These are phyloP conservation scores for Claviceps cyperi DNA, from an alignment of 2,329 filamentous ascomycete species.

Conservation along the genomic window DNA sequence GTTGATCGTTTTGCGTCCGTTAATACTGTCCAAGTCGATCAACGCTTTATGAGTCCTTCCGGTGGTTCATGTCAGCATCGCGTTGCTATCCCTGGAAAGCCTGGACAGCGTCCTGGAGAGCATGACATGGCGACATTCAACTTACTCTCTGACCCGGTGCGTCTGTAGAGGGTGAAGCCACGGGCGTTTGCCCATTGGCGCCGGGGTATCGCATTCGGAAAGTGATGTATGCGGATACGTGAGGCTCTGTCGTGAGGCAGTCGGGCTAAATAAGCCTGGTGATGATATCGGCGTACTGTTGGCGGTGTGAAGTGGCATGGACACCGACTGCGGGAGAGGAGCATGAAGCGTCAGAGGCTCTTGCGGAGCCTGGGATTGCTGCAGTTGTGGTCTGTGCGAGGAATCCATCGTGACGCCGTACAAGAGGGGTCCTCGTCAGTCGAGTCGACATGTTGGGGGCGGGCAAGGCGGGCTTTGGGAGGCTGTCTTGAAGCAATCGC, in stretches of 20 bases:
- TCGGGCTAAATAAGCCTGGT: constrained; percentile 45
- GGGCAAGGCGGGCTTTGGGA: constrained; percentile 4
- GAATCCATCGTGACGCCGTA: constrained; percentile 8
- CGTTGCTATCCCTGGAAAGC: constrained; percentile 2
- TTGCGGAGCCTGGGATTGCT: neutral
- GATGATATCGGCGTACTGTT: constrained; percentile 46
- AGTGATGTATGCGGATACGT: constrained; percentile 25
- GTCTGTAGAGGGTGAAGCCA: constrained; percentile 58
- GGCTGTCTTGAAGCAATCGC: constrained; percentile 4
- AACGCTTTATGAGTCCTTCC: constrained; percentile 72
- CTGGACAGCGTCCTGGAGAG: neutral
- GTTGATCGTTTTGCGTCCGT: constrained; percentile 92
- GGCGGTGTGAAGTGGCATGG: constrained; percentile 32
- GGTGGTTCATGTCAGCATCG: no score
- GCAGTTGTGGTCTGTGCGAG: constrained; percentile 5
- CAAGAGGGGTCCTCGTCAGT: constrained; percentile 1
- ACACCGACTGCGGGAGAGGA: constrained; percentile 21
- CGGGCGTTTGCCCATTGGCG: constrained; percentile 36
- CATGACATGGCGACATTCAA: constrained; percentile 9
- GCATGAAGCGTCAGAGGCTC: constrained; percentile 14
- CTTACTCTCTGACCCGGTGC: constrained; percentile 64
- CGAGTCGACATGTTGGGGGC: constrained; percentile 8
- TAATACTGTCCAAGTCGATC: constrained; percentile 76
- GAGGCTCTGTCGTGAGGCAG: constrained; percentile 26
- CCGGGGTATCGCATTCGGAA: constrained; percentile 41